Conservation (phyloP, 2,329 filamentous ascomycete species). For the Penicillium italicum region DNA sequence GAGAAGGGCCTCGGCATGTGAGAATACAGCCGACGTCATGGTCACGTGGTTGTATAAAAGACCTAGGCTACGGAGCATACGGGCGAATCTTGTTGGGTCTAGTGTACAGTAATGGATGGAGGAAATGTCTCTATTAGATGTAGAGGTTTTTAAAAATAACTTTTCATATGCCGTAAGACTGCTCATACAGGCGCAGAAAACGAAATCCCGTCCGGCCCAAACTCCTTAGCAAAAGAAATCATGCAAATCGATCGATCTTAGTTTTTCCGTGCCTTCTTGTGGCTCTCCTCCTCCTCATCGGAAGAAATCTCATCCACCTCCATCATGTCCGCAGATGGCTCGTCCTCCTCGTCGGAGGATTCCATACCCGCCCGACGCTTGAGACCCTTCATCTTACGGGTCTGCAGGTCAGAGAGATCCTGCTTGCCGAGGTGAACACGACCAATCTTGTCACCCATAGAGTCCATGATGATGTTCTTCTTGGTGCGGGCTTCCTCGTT, state of each 20-base stretch:
- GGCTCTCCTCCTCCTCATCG: slow-evolving; percentile 17
- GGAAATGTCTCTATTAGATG: slow-evolving; percentile 5
- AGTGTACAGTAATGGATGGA: not conserved
- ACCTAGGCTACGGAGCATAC: not conserved
- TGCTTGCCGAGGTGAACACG: slow-evolving; percentile 88
- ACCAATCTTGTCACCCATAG: slow-evolving; percentile 94
- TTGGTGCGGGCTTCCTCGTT: slow-evolving; percentile 61
- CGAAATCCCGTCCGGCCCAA: slow-evolving; percentile 24
- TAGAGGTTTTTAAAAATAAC: slow-evolving; percentile 12
- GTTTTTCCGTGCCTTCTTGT: slow-evolving; percentile 33
- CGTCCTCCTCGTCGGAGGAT: slow-evolving; percentile 51
- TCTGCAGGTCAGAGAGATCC: slow-evolving; percentile 82
- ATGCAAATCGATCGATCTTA: slow-evolving; percentile 23
- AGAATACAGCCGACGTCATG: slow-evolving; percentile 34
- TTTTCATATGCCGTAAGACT: slow-evolving; percentile 25
- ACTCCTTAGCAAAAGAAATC: slow-evolving; percentile 26
- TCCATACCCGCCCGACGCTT: slow-evolving; percentile 72
- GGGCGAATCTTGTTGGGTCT: not conserved
- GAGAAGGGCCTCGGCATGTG: slow-evolving; percentile 42
- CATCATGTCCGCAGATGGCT: slow-evolving; percentile 45
- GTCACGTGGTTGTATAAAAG: slow-evolving; percentile 28
- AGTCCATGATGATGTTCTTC: slow-evolving; percentile 93
- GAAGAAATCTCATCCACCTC: slow-evolving; percentile 42
- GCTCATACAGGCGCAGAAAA: slow-evolving; percentile 21
- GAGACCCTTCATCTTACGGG: slow-evolving; percentile 98